phyloP scores from a whole-genome alignment of 805 yeast genomes.

The Candida ovalis region DNA sequence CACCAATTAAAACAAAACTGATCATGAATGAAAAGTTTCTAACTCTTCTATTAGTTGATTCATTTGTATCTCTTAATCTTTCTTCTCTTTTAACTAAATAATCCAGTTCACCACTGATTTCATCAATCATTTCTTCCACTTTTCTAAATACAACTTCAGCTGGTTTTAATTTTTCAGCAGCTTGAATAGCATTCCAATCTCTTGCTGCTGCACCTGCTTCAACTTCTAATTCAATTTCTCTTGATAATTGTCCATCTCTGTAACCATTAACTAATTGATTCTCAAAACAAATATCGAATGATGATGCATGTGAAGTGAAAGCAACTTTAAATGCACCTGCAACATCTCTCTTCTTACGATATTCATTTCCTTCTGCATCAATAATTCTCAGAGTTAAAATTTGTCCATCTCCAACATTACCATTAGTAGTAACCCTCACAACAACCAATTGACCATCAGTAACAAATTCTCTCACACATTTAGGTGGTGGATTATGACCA shows the following conservation, averaged over 20 bases:
- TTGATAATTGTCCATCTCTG: constrained; percentile 41
- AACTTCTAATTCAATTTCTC: constrained; percentile 84
- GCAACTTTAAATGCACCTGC: constrained; percentile 71
- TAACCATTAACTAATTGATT: constrained; percentile 46
- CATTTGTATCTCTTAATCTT: constrained; percentile 93
- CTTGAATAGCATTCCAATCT: constrained; percentile 95
- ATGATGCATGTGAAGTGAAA: constrained; percentile 77
- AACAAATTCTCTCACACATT: constrained; percentile 91
- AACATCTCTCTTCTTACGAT: constrained; percentile 72
- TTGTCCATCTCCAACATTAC: constrained; percentile 86
- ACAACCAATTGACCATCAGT: constrained; percentile 83
- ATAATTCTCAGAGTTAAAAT: constrained; percentile 59
- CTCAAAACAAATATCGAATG: constrained; percentile 88
- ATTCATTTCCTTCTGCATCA: constrained; percentile 83
- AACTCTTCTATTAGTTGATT: constrained; percentile 90
- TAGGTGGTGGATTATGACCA: constrained; percentile 39
- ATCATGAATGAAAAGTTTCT: constrained; percentile 77
- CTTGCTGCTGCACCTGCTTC: constrained; percentile 97
- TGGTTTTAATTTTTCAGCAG: constrained; percentile 89
- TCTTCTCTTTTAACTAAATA: constrained; percentile 87
- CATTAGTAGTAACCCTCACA: constrained; percentile 71
- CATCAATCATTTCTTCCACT: constrained; percentile 81
- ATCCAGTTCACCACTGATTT: constrained; percentile 72
- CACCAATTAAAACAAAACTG: constrained; percentile 62
- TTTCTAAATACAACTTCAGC: constrained; percentile 86